A percentile compares a stretch with the other conserved stretches of the same genome.
Conservation (phyloP, 1,284 basidiomycete species). For the Ustilago trichophora region DNA sequence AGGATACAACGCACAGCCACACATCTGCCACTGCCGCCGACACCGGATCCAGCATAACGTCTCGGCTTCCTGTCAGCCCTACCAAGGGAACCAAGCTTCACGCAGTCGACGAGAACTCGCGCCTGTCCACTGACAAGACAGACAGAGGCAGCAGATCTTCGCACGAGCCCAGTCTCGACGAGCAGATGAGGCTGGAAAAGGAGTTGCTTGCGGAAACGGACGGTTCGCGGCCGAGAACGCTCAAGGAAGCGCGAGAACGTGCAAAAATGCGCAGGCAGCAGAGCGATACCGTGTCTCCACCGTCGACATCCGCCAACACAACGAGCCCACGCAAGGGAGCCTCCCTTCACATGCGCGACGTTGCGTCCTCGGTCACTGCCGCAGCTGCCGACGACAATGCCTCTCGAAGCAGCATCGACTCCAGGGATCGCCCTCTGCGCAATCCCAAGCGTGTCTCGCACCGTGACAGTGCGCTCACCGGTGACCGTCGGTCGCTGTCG, state of each 20-base stretch:
- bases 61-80: constrained; percentile 4
- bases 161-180: constrained; percentile 27
- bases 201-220: constrained; percentile 38
- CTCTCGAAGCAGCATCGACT: constrained; percentile 30
- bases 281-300: constrained; percentile 10
- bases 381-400: constrained; percentile 4
- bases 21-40: not conserved
- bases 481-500: constrained; percentile 17
- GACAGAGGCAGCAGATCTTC: constrained; percentile 2
- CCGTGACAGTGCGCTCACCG: constrained; percentile 2
- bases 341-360: constrained; percentile 22
- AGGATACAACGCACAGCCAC: not conserved
- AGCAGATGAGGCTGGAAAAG: constrained; percentile 37
- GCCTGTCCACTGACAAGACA: not conserved
- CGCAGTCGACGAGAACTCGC: constrained; percentile 7
- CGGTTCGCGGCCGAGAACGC: constrained; percentile 34
- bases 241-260: constrained; percentile 47
- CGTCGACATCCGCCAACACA: not conserved
- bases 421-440: constrained; percentile 28
- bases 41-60: not conserved
- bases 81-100: constrained; percentile 7
- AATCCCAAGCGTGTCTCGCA: constrained; percentile 38
- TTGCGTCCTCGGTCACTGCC: constrained; percentile 22
- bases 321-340: constrained; percentile 16
- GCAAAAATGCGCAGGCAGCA: constrained; percentile 44